A percentile compares a stretch with the other conserved stretches of the same genome.
phyloP scores from a whole-genome alignment of 2,329 filamentous ascomycete genomes.

The Aureobasidium sp. region DNA sequence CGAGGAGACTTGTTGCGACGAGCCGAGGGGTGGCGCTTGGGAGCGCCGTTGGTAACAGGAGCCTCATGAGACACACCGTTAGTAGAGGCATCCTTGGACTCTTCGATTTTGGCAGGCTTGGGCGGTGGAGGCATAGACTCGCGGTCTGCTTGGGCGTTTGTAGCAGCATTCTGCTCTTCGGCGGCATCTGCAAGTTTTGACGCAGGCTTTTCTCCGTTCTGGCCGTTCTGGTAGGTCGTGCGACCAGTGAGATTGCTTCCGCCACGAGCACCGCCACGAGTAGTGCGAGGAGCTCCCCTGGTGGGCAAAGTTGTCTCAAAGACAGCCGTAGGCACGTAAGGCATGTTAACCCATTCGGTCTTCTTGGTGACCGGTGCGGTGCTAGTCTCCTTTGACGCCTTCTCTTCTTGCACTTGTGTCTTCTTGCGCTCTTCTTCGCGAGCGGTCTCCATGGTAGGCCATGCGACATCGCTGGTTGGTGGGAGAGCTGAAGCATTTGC shows the following conservation, averaged over 20 bases:
- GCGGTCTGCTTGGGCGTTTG: slow-evolving; percentile 22
- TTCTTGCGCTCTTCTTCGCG: slow-evolving; percentile 73
- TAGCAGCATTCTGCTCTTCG: background rate
- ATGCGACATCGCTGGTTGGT: slow-evolving; percentile 68
- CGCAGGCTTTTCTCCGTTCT: slow-evolving; percentile 7
- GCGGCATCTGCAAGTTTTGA: background rate
- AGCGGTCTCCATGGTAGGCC: slow-evolving; percentile 83
- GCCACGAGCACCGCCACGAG: slow-evolving; percentile 50
- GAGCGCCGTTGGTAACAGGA: background rate
- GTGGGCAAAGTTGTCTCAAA: slow-evolving; percentile 74
- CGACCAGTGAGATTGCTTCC: slow-evolving; percentile 44
- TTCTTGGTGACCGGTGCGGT: slow-evolving; percentile 53
- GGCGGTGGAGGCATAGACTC: slow-evolving; percentile 24
- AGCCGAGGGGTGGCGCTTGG: slow-evolving; percentile 9
- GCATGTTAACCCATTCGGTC: slow-evolving; percentile 77
- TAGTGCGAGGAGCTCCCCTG: slow-evolving; percentile 25
- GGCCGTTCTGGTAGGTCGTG: slow-evolving; percentile 28
- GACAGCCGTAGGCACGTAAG: slow-evolving; percentile 74
- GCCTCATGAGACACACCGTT: slow-evolving; percentile 5
- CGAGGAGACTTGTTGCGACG: slow-evolving; percentile 20
- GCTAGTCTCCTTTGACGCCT: slow-evolving; percentile 58
- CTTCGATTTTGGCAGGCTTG: slow-evolving; percentile 19
- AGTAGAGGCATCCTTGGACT: background rate
- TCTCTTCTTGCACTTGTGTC: slow-evolving; percentile 57
- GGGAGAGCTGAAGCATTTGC: slow-evolving; percentile 39